Base-by-base conservation (phyloP, 2,329 filamentous ascomycete species). In the Pezicula radicicola region DNA sequence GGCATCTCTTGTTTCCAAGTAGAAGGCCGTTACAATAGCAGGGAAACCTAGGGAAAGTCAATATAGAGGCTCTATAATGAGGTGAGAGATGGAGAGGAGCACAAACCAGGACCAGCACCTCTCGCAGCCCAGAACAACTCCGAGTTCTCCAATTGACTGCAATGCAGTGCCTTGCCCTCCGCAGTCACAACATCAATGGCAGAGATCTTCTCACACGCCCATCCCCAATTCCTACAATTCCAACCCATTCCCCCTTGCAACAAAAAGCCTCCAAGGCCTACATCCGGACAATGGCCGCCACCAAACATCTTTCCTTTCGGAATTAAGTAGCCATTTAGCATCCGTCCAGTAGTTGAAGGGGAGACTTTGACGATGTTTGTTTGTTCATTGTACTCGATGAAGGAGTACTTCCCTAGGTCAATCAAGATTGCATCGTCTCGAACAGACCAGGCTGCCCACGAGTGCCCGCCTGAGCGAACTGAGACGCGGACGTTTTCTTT, bases 171-270 rank as follows among this genome's bases (percentile, higher is more conserved):
- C 33, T 55, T 41, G 19, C 59, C 60, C 6, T 51, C 57, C 8
- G 53, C 49, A 10, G 58, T 60, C 9, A 62, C 60, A 21, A 62
- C 58, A 49, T 62, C 58, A 37, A 60, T 73, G 50, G 48, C 57
- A 4, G 19, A 35, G 12, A 61, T 45, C 51, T 59, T 46, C 46
- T 62, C 55, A 46, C 78, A 81, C 0, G 76, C 76, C 74, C 76
- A 80, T 0, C 79, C 78, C 78, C 77, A 81, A 55, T 75, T 77
- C 75, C 72, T 75, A 57, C 75, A 79, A 57, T 80, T 80, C 79
- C 79, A 83, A 0, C 79, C 79, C 76, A 81, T 80, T 1, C 79
- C 79, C 0, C 79, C 79, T 56, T 81, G 78, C 13, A 83, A 61
- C 19, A 81, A 60, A 55, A 81, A 81, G 0, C 79, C 79, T 0